Evolutionary conservation across 257 asterid species (phyloP).

Genomic region (Solanum piurae): DNA sequence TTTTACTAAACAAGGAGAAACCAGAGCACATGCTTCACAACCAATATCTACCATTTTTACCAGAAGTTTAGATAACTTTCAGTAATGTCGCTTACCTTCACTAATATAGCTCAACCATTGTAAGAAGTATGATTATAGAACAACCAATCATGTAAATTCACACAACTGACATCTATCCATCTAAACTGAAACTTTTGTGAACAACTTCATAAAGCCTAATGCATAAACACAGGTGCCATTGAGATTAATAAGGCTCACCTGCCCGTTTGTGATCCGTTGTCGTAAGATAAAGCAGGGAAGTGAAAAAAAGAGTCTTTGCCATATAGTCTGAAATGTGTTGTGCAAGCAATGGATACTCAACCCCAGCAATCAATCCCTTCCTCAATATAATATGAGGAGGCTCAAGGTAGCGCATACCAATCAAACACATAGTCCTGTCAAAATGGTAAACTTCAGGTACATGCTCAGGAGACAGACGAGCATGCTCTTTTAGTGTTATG

Average conservation of each 20-base stretch:
- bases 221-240: not conserved
- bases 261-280: slow-evolving; percentile 82
- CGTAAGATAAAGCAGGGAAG: slow-evolving; percentile 82
- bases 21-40: not conserved
- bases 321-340: slow-evolving; percentile 73
- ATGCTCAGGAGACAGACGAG: slow-evolving; percentile 61
- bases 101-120: not conserved
- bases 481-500: slow-evolving; percentile 51
- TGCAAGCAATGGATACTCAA: slow-evolving; percentile 78
- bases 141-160: not conserved
- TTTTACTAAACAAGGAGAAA: not conserved
- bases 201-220: not conserved
- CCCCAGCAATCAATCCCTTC: slow-evolving; percentile 84
- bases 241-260: slow-evolving; percentile 28
- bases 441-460: slow-evolving; percentile 96
- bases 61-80: not conserved
- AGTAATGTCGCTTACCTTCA: not conserved
- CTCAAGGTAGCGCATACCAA: slow-evolving; percentile 85
- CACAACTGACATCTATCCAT: not conserved
- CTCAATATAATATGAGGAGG: slow-evolving; percentile 93
- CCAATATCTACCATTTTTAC: not conserved
- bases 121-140: not conserved
- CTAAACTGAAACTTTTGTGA: not conserved
- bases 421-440: slow-evolving; percentile 76
- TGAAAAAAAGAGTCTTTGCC: slow-evolving; percentile 78